phyloP scores from a whole-genome alignment of 345 rosid genomes.

The Camelina laxa region DNA sequence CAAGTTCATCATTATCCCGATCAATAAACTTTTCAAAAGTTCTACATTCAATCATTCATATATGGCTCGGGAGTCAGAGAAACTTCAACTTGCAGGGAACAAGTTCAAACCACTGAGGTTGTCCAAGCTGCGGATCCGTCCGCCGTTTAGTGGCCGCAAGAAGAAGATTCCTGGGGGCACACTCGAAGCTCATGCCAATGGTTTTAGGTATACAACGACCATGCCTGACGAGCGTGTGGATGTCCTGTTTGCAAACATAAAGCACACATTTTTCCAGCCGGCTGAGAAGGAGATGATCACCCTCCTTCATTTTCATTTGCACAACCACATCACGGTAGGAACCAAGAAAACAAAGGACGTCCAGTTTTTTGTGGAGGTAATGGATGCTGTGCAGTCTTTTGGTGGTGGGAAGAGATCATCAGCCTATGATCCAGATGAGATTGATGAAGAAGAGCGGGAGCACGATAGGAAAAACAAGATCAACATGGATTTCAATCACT shows the following conservation, averaged over 20 bases:
- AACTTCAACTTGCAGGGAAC: conserved; percentile 76
- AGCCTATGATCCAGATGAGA: conserved; percentile 94
- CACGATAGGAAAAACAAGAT: conserved; percentile 87
- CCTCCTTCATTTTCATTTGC: conserved; percentile 81
- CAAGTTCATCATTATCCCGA: no score
- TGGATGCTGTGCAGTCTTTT: conserved; percentile 86
- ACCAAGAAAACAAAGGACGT: conserved; percentile 93
- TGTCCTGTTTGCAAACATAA: conserved; percentile 78
- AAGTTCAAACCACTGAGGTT: conserved; percentile 84
- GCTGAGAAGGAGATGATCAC: conserved; percentile 96
- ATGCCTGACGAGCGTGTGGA: conserved; percentile 88
- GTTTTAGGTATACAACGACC: conserved; percentile 78
- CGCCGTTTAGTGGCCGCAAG: conserved; percentile 86
- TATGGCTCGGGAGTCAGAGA: conserved; percentile 79
- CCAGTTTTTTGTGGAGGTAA: conserved; percentile 90
- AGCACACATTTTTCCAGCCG: conserved; percentile 93
- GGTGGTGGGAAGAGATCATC: conserved; percentile 87
- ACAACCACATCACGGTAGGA: conserved; percentile 97
- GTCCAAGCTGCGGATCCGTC: conserved; percentile 91
- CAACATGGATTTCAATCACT: conserved; percentile 82
- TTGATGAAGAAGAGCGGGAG: conserved; percentile 93
- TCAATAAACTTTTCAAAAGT: no score
- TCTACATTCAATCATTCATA: no score
- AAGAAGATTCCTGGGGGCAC: conserved; percentile 67
- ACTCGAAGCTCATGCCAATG: conserved; percentile 85